These are phyloP conservation scores for Lipomyces spencermartinsiae DNA, from an alignment of 805 yeast species.

Conservation along the genomic window DNA sequence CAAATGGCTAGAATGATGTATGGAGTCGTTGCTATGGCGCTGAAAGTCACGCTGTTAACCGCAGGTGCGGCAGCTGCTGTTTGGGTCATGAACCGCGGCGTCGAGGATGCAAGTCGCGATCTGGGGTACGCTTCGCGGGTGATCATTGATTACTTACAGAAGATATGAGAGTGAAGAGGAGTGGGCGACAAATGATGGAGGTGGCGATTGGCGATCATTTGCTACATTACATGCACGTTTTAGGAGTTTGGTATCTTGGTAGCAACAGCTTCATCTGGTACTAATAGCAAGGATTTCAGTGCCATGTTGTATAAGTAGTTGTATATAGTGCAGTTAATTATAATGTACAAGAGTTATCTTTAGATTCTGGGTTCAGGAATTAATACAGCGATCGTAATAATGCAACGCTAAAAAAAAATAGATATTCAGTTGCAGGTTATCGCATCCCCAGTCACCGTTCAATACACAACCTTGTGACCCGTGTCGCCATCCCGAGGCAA, in stretches of 20 bases:
- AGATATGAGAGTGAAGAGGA: conserved; percentile 7
- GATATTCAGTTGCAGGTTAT: conserved; percentile 23
- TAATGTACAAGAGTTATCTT: no score
- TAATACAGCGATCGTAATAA: no score
- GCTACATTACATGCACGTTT: background rate
- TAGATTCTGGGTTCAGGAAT: no score
- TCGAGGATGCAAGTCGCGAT: conserved; percentile 16
- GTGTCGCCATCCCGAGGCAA: conserved; percentile 39
- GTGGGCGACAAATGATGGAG: background rate
- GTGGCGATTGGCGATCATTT: no score
- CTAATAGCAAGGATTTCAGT: background rate
- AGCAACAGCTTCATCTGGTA: background rate
- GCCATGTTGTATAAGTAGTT: background rate
- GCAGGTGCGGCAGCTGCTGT: conserved; percentile 23
- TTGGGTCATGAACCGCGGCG: conserved; percentile 20
- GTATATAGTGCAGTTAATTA: background rate
- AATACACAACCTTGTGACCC: conserved; percentile 31
- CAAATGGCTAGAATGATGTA: conserved; percentile 37
- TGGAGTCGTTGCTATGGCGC: conserved; percentile 29
- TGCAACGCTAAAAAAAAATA: conserved; percentile 5
- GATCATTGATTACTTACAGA: conserved; percentile 12
- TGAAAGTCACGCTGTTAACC: conserved; percentile 23
- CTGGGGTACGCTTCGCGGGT: conserved; percentile 8
- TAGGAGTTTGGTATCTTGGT: background rate
- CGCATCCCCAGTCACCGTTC: conserved; percentile 26